phyloP scores from a whole-genome alignment of 768 basidiomycete species.

The Calocera cornea region DNA sequence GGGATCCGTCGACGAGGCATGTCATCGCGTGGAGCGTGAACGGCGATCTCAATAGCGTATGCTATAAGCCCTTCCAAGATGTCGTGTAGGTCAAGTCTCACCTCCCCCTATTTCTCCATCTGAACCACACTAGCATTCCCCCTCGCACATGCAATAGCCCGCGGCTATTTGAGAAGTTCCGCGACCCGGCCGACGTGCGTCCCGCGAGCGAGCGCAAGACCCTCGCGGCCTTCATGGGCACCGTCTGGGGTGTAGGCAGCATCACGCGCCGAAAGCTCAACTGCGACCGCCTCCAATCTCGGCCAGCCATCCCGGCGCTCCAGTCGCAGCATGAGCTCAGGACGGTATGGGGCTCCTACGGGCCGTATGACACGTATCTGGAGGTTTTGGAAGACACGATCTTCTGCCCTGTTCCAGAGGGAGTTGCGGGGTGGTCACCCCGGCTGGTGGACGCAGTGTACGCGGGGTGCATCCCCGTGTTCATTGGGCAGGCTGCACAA shows the following conservation, averaged over 20 bases:
- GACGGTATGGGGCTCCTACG: constrained; percentile 17
- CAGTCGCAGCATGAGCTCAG: constrained; percentile 10
- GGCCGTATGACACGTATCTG: constrained; percentile 17
- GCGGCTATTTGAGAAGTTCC: constrained; percentile 19
- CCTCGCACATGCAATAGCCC: constrained; percentile 22
- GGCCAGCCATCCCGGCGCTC: constrained; percentile 5
- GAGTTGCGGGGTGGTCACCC: constrained; percentile 27
- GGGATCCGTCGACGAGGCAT: constrained; percentile 5
- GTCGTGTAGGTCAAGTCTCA: no score
- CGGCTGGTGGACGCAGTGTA: constrained; percentile 29
- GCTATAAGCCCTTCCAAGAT: constrained; percentile 25
- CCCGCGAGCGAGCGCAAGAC: constrained; percentile 18
- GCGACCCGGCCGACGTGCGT: constrained; percentile 15
- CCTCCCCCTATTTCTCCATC: no score
- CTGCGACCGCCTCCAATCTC: constrained; percentile 18
- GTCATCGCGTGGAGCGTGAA: constrained; percentile 22
- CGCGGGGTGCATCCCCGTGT: constrained; percentile 32
- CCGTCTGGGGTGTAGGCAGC: constrained; percentile 25
- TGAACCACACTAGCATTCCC: no score
- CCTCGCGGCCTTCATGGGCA: constrained; percentile 23
- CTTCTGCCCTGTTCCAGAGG: constrained; percentile 24
- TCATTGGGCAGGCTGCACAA: constrained; percentile 28
- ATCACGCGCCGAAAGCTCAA: constrained; percentile 19
- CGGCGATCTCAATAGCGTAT: constrained; percentile 25
- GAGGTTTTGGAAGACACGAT: constrained; percentile 20